Conservation (phyloP, 306 rosid genomes). For the Crotalaria pallida region DNA sequence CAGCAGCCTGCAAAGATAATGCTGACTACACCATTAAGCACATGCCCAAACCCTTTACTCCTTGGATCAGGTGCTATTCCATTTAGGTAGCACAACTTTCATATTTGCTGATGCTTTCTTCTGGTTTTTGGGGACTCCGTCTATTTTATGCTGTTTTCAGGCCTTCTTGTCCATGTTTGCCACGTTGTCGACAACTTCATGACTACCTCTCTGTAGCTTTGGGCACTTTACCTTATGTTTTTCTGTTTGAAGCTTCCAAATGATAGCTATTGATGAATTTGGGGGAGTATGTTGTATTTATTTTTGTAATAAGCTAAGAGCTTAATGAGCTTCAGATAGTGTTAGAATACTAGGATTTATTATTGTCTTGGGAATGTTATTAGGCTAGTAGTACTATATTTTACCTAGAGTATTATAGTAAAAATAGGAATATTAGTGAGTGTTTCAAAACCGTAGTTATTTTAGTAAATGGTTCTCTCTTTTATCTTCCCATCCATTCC, state of each 20-base stretch:
- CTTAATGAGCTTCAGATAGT: not conserved
- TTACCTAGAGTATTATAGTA: not conserved
- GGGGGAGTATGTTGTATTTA: not conserved
- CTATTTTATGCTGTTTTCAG: not conserved
- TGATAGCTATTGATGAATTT: not conserved
- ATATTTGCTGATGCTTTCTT: not conserved
- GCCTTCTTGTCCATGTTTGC: not conserved
- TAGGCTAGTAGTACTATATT: not conserved
- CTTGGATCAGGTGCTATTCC: not conserved
- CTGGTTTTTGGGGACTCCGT: not conserved
- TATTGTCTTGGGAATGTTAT: not conserved
- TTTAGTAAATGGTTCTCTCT: not conserved
- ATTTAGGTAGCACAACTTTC: not conserved
- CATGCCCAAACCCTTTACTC: not conserved
- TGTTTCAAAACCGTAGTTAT: not conserved
- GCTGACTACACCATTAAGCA: not conserved
- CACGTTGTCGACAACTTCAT: not conserved
- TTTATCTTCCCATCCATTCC: constrained; percentile 1
- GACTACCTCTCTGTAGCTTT: not conserved
- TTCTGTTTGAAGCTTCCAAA: not conserved
- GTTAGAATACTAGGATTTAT: not conserved
- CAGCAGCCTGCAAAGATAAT: not conserved
- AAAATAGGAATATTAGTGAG: not conserved
- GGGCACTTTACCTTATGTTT: not conserved
- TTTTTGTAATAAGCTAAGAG: not conserved